Base-by-base conservation (phyloP, 2,329 filamentous ascomycete genomes). In the Aspergillus sp. region DNA sequence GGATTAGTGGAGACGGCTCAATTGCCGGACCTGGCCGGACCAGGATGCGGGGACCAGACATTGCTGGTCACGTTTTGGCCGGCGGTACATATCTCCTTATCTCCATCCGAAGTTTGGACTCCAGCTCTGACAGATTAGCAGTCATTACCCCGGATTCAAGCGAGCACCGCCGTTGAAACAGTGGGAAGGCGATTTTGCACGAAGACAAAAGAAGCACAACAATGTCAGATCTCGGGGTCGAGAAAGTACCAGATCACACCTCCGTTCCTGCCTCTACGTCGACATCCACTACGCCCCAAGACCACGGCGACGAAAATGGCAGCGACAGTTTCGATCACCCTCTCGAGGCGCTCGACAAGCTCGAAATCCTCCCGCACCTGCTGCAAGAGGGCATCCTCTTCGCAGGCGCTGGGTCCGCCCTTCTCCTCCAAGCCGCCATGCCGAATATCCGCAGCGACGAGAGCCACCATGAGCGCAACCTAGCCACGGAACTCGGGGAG, bases 351-450 rank as follows among this genome's bases (percentile, higher is more conserved):
- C 59, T 66, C 6, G 59, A 63, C 7, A 55, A 63, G 29, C 54
- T 66, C 34, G 58, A 65, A 39, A 58, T 65, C 32, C 56, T 66
- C 4, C 64, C 64, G 5, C 60, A 64, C 28, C 66, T 67, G 30
- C 58, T 66, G 2, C 57, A 58, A 42, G 64, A 67, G 44, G 64
- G 64, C 3, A 64, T 66, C 28, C 46, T 66, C 40, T 63, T 67
- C 42, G 60, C 63, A 0, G 64, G 62, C n/a, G 58, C 60, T 0
- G 64, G 63, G 2, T 60, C 64, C 6, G 59, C 64, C 2, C 53
- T 67, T 3, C 55, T 67, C 3, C 55, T 67, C 1, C 64, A 66
- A 49, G 64, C 64, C 29, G 61, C 64, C 3, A 48, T 60, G 28
- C 63, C 60, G n/a, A 57, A 52, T 28, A 57, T 57, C 47, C 47